Percentiles rank a stretch among this genome's conserved stretches.
phyloP scores from a whole-genome alignment of 2,329 filamentous ascomycete genomes.

The Paecilomyces sp. region DNA sequence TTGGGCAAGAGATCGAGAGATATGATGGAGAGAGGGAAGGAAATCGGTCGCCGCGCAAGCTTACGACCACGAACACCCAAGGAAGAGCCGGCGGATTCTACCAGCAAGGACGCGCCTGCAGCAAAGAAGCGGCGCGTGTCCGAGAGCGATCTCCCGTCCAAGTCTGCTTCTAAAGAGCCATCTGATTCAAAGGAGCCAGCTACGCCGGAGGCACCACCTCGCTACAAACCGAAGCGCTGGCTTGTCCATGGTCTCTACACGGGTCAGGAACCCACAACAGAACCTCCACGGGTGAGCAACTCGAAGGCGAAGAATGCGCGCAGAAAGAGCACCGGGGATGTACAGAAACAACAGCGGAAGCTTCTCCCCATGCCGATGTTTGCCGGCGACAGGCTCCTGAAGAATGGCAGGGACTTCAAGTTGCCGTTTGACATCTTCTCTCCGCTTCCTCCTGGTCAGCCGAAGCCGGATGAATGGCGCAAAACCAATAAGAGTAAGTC shows the following conservation, averaged over 20 bases:
- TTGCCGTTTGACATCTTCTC: slow-evolving; percentile 86
- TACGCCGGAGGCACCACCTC: slow-evolving; percentile 14
- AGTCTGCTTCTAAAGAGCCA: slow-evolving; percentile 12
- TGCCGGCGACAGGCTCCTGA: slow-evolving; percentile 62
- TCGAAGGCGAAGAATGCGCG: slow-evolving; percentile 33
- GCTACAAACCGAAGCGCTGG: slow-evolving; percentile 61
- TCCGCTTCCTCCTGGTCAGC: slow-evolving; percentile 74
- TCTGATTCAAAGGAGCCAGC: slow-evolving; percentile 9
- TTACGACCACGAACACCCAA: slow-evolving; percentile 45
- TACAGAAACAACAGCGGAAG: slow-evolving; percentile 22
- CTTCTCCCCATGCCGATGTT: slow-evolving; percentile 72
- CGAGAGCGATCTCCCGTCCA: slow-evolving; percentile 22
- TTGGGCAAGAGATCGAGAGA: slow-evolving; percentile 57
- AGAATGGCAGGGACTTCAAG: slow-evolving; percentile 73
- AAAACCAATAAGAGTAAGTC: slow-evolving; percentile 82
- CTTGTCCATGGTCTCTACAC: slow-evolving; percentile 77
- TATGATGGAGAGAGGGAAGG: slow-evolving; percentile 48
- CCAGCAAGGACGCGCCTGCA: slow-evolving; percentile 20
- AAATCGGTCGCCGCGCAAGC: slow-evolving; percentile 49
- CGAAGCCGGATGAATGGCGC: slow-evolving; percentile 88
- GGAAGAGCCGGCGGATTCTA: slow-evolving; percentile 12
- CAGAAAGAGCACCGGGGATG: slow-evolving; percentile 13
- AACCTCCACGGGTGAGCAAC: slow-evolving; percentile 40
- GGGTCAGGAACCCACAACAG: slow-evolving; percentile 58
- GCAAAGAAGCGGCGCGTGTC: slow-evolving; percentile 38